These are phyloP conservation scores for Nemania bipapillata DNA, from an alignment of 2,329 filamentous ascomycete genomes.

Conservation along the genomic window DNA sequence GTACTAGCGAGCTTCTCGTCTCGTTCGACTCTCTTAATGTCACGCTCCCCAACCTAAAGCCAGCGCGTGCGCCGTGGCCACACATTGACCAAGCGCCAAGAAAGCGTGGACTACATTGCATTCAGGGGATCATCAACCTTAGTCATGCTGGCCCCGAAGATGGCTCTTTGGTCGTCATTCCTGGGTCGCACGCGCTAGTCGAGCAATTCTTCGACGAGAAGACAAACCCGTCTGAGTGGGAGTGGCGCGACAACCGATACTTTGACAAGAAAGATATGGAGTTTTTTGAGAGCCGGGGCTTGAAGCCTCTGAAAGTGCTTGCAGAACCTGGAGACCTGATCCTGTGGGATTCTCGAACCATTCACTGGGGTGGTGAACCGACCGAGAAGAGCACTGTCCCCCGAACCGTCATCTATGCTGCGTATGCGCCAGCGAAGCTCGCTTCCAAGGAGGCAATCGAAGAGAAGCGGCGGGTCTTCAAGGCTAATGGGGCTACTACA, in stretches of 20 bases:
- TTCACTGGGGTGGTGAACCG: constrained; percentile 57
- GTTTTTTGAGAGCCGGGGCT: constrained; percentile 52
- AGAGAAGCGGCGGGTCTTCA: constrained; percentile 57
- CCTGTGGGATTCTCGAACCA: constrained; percentile 54
- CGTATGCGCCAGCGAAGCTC: constrained; percentile 56
- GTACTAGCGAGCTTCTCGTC: constrained; percentile 59
- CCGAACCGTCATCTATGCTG: constrained; percentile 55
- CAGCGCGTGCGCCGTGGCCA: constrained; percentile 57
- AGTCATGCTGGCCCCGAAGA: constrained; percentile 52
- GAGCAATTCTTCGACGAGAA: constrained; percentile 54
- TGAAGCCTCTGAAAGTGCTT: constrained; percentile 53
- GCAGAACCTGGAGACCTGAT: constrained; percentile 59
- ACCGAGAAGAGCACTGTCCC: constrained; percentile 43
- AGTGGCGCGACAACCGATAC: constrained; percentile 53
- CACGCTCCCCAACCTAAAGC: constrained; percentile 53
- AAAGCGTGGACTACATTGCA: constrained; percentile 60
- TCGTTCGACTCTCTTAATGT: constrained; percentile 62
- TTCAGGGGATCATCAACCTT: constrained; percentile 63
- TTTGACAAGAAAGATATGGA: constrained; percentile 52
- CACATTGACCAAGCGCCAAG: constrained; percentile 60
- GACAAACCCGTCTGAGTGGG: constrained; percentile 48
- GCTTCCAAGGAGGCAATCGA: constrained; percentile 56
- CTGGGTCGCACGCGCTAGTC: constrained; percentile 45
- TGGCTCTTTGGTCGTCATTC: constrained; percentile 52
- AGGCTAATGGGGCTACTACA: constrained; percentile 54